phyloP scores from a whole-genome alignment of 2,329 filamentous ascomycete genomes.

The Diplodia seriata region DNA sequence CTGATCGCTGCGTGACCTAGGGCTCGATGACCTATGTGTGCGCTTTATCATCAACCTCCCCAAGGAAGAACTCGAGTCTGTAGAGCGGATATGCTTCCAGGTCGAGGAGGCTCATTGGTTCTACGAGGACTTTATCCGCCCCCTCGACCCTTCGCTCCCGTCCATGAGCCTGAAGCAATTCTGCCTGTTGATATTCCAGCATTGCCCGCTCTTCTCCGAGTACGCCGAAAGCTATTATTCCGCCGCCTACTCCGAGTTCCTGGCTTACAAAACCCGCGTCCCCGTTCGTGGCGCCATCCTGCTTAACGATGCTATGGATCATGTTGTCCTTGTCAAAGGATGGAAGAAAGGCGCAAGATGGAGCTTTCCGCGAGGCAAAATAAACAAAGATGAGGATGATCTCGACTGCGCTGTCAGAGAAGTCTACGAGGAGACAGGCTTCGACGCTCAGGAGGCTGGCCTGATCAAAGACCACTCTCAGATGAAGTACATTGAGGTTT shows the following conservation, averaged over 20 bases:
- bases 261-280: constrained; percentile 92
- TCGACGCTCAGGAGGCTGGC: constrained; percentile 77
- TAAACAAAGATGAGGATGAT: constrained; percentile 96
- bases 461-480: constrained; percentile 72
- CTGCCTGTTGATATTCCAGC: constrained; percentile 88
- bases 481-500: constrained; percentile 84
- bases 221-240: constrained; percentile 81
- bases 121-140: constrained; percentile 98
- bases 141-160: constrained; percentile 82
- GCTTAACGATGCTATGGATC: constrained; percentile 92
- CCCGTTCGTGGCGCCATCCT: constrained; percentile 94
- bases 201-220: constrained; percentile 85
- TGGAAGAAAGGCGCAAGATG: constrained; percentile 97
- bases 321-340: constrained; percentile 90
- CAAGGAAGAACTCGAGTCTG: constrained; percentile 84
- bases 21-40: constrained; percentile 97
- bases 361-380: constrained; percentile 97
- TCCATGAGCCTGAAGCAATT: constrained; percentile 86
- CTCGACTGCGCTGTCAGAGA: constrained; percentile 92
- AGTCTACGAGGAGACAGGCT: constrained; percentile 95
- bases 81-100: constrained; percentile 96
- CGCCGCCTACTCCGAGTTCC: constrained; percentile 86
- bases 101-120: constrained; percentile 99
- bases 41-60: constrained; percentile 98
- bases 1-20: constrained; percentile 52